A percentile compares a stretch with the other conserved stretches of the same genome.
phyloP scores from a whole-genome alignment of 176 grass and related monocot genomes.

The Urochloa ruziziensis region DNA sequence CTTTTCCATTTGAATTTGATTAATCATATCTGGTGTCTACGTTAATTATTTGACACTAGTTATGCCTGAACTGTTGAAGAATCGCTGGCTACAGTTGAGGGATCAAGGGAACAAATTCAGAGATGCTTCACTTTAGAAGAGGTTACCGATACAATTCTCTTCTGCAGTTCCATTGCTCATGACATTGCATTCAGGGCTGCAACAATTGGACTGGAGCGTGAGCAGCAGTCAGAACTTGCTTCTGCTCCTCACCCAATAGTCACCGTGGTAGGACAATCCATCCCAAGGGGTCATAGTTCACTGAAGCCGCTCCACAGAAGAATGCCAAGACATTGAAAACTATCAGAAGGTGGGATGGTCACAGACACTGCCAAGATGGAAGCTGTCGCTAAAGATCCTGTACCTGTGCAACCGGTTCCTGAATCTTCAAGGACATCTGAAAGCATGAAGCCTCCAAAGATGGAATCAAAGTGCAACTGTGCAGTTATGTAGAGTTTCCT shows the following conservation, averaged over 20 bases:
- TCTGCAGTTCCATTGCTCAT: conserved; percentile 80
- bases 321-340: conserved; percentile 49
- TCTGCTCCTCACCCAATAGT: conserved; percentile 25
- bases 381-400: conserved; percentile 22
- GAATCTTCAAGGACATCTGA: conserved; percentile 44
- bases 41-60: neutral
- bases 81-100: conserved; percentile 37
- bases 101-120: conserved; percentile 39
- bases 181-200: conserved; percentile 72
- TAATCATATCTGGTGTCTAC: neutral
- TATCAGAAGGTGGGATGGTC: conserved; percentile 52
- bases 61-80: conserved; percentile 41
- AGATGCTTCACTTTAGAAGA: conserved; percentile 84
- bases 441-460: conserved; percentile 61
- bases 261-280: conserved; percentile 40
- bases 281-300: conserved; percentile 31
- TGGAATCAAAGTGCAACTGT: conserved; percentile 96
- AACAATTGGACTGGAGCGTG: conserved; percentile 62
- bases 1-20: conserved; percentile 1
- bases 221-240: conserved; percentile 26
- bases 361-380: conserved; percentile 14
- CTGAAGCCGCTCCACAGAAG: conserved; percentile 34
- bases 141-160: conserved; percentile 70
- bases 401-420: conserved; percentile 22
- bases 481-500: conserved; percentile 71